Percentiles rank a stretch among this genome's conserved stretches.
phyloP scores from a whole-genome alignment of 495 filamentous ascomycete genomes.

The Podospora comata region DNA sequence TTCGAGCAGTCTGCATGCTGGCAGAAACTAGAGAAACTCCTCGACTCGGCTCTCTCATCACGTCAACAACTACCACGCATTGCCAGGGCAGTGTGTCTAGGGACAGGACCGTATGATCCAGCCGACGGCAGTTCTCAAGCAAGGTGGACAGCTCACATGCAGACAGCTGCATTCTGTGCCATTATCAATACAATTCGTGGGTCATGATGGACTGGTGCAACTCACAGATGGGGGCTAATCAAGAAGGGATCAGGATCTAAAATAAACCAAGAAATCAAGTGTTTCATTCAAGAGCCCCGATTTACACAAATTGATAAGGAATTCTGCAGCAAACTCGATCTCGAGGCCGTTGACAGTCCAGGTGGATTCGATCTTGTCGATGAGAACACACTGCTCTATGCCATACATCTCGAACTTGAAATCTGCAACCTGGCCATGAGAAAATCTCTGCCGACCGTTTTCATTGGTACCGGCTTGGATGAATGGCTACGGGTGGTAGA shows the following conservation, averaged over 20 bases:
- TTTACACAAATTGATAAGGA: constrained; percentile 60
- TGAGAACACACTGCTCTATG: constrained; percentile 46
- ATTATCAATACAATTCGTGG: constrained; percentile 46
- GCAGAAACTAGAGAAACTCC: constrained; percentile 15
- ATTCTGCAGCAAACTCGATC: constrained; percentile 53
- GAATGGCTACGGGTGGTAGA: constrained; percentile 40
- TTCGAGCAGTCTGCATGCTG: constrained; percentile 25
- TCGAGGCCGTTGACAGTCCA: constrained; percentile 57
- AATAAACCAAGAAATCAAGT: constrained; percentile 30
- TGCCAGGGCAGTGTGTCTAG: constrained; percentile 44
- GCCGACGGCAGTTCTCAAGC: constrained; percentile 33
- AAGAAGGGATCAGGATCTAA: constrained; percentile 20
- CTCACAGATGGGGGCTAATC: not conserved
- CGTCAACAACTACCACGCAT: constrained; percentile 18
- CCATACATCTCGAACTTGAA: constrained; percentile 58
- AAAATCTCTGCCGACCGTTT: constrained; percentile 36
- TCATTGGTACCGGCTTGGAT: constrained; percentile 41
- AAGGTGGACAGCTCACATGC: constrained; percentile 43
- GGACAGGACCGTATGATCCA: constrained; percentile 45
- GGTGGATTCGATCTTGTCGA: constrained; percentile 54
- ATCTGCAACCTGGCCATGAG: constrained; percentile 39
- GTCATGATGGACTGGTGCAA: constrained; percentile 1
- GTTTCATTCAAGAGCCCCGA: constrained; percentile 66
- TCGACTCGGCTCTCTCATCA: constrained; percentile 16
- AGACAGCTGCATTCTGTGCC: constrained; percentile 60